A percentile compares a stretch with the other conserved stretches of the same genome.
phyloP scores from a whole-genome alignment of 78 protist species.

The Dictyostelium citrinum region DNA sequence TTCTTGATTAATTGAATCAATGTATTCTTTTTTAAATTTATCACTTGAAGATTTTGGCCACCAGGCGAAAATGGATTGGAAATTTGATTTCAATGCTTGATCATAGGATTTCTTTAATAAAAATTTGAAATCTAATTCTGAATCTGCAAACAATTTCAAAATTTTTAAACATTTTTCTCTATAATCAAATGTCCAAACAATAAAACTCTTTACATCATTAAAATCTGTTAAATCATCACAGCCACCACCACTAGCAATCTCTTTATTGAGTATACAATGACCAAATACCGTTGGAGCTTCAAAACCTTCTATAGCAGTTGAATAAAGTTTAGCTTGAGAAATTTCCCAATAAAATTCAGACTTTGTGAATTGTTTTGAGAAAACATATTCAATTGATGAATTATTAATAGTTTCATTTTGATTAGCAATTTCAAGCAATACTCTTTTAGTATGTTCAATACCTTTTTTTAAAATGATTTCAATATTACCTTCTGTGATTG shows the following conservation, averaged over 20 bases:
- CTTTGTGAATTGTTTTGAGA: not conserved
- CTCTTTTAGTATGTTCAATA: not conserved
- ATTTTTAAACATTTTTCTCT: conserved; percentile 12
- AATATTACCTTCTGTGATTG: not conserved
- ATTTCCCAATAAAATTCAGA: conserved; percentile 14
- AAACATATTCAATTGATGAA: not conserved
- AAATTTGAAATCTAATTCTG: not conserved
- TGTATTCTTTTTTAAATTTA: not conserved
- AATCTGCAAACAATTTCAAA: not conserved
- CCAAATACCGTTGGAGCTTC: conserved; percentile 13
- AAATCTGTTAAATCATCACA: not conserved
- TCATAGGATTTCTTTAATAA: not conserved
- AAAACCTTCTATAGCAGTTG: not conserved
- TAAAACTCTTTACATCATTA: not conserved
- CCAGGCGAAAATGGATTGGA: conserved; percentile 2
- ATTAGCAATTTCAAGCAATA: not conserved
- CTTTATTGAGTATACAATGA: not conserved
- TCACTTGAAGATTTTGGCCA: not conserved
- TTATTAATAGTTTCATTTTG: not conserved
- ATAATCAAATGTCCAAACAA: conserved; percentile 43
- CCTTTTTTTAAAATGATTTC: not conserved
- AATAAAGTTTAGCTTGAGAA: not conserved
- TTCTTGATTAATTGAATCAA: not conserved
- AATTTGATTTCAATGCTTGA: not conserved
- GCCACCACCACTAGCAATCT: no score